Evolutionary conservation across 2,329 filamentous ascomycete species (phyloP), one percentile per base, ranked within the genome.

Genomic region (Akanthomyces uredinophilus): DNA sequence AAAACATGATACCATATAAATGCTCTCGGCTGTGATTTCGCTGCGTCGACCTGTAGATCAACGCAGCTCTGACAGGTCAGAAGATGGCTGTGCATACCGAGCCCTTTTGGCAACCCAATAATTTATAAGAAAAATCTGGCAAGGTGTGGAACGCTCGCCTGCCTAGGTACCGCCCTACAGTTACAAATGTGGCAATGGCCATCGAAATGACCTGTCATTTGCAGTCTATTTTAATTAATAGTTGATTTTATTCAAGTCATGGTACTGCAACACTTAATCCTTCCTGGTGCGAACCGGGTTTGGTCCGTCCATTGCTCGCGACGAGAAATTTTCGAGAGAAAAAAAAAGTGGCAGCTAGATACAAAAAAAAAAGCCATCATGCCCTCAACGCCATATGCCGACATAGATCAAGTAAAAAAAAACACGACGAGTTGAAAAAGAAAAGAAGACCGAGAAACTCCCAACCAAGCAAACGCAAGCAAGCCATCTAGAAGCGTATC

Each of bases 1-100:
- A 13, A 22, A 16, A 59, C 13, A 37, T 53, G 41, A 61, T 50
- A 71, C 65, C 66, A 68, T 65, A n/a, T 66, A 68, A 44, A 29
- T 53, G 14, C n/a, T 22, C 44, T 44, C 43, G 16, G 35, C 46
- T 29, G 39, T 62, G 35, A 52, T 24, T 32, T 4, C n/a, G 13
- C 7, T 39, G 52, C 10, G n/a, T 2, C 2, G 4, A 8, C 11
- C 16, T 20, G 27, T 20, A 27, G 16, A 49, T 7, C 4, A 35
- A n/a, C 4, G 18, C 4, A 1, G 10, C 16, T 24, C 4, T 18
- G 27, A n/a, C 29, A 8, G 24, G 13, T 13, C 1, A 14, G 4
- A 51, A 32, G n/a, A 10, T 14, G 24, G n/a, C n/a, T n/a, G n/a
- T n/a, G n/a, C n/a, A n/a, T n/a, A n/a, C n/a, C n/a, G n/a, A n/a